Evolutionary conservation across 2,329 filamentous ascomycete species (phyloP).

Genomic region (Venturia pyrina): DNA sequence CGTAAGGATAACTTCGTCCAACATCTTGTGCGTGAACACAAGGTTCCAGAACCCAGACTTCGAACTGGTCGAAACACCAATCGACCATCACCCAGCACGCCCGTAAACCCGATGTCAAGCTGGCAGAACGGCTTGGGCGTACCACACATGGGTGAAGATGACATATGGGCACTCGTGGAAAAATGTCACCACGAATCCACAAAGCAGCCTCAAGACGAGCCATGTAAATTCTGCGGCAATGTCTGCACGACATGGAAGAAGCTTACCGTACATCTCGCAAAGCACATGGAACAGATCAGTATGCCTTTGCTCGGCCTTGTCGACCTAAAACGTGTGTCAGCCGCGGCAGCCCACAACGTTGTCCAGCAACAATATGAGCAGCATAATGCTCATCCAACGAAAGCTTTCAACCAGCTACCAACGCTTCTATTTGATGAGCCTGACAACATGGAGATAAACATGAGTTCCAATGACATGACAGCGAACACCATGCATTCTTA

Average conservation of each 20-base stretch:
- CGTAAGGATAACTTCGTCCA: slow-evolving; percentile 89
- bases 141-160: slow-evolving; percentile 21
- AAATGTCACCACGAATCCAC: slow-evolving; percentile 62
- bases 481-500: slow-evolving; percentile 11
- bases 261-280: slow-evolving; percentile 82
- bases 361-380: neutral
- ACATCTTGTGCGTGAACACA: slow-evolving; percentile 85
- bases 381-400: neutral
- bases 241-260: slow-evolving; percentile 82
- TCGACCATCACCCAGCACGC: neutral
- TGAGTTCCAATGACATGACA: neutral
- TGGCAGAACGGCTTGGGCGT: neutral
- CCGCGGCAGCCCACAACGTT: slow-evolving; percentile 28
- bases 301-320: slow-evolving; percentile 57
- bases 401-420: slow-evolving; percentile 6
- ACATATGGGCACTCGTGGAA: slow-evolving; percentile 72
- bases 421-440: slow-evolving; percentile 12
- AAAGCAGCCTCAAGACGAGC: slow-evolving; percentile 59
- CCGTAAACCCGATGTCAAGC: neutral
- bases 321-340: slow-evolving; percentile 28
- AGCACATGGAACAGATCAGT: slow-evolving; percentile 88
- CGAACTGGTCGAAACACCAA: slow-evolving; percentile 45
- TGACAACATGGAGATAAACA: slow-evolving; percentile 1
- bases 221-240: slow-evolving; percentile 80
- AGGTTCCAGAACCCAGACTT: slow-evolving; percentile 68